Base-by-base conservation (phyloP, 495 filamentous ascomycete genomes). In the Aspergillus sclerotioniger region DNA sequence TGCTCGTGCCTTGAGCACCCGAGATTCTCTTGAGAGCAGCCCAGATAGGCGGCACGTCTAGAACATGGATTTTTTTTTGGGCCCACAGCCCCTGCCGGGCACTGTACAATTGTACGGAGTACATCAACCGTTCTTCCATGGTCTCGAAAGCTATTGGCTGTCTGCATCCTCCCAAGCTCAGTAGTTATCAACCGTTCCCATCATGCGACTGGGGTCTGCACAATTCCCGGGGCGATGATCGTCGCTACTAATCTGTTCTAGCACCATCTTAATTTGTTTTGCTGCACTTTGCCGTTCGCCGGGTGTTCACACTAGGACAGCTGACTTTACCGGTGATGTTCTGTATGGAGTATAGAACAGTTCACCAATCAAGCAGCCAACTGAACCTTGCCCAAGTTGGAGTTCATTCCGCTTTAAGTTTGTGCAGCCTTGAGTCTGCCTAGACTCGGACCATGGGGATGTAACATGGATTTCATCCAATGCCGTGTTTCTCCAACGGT, bases 131-230 rank as follows among this genome's bases (percentile, higher is more conserved):
- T 56, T 54, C 60, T 48, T 60, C 25, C 47, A 56, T 56, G 41
- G 56, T 39, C 51, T 29, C 9, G 48, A 60, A 25, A 55, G 45
- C 61, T 49, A 73, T 73, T 73, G 69, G 68, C 56, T 57, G 57
- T 61, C 55, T 65, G 64, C 58, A 41, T 54, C 61, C 65, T 64
- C 58, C 60, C 60, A 69, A 68, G 64, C 65, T 67, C 64, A 65
- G 70, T 67, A 69, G 68, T 69, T 68, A 66, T 70, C 67, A 60
- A 62, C 58, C 59, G 60, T 51, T 61, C 53, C 59, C 64, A 65
- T 76, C 70, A 76, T 68, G 74, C 63, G 69, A 70, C 70, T 69
- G 62, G 65, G 67, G 67, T 70, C 69, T 75, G 70, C 70, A 74
- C 68, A 64, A 69, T 67, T 69, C 46, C 68, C 57, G 65, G 68